These are phyloP conservation scores for Inga leiocalycina DNA, from an alignment of 306 rosid species.

Conservation along the genomic window DNA sequence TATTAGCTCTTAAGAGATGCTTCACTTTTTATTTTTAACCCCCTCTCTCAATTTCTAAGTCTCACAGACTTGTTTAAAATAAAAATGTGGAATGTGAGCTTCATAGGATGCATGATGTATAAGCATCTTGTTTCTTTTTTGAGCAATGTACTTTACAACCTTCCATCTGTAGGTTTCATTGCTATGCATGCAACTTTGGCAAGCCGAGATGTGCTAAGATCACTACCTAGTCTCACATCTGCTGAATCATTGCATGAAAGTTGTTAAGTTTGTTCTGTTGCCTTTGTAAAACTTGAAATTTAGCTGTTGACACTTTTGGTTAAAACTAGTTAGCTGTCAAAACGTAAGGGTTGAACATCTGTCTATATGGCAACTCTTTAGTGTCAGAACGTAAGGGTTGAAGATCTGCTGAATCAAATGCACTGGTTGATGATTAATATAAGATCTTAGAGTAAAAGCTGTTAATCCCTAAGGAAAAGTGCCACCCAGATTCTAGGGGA, in stretches of 20 bases:
- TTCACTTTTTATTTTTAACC: neutral
- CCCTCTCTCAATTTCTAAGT: slow-evolving; percentile 8
- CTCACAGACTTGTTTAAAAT: neutral
- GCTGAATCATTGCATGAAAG: slow-evolving; percentile 12
- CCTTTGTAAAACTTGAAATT: neutral
- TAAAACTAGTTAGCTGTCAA: neutral
- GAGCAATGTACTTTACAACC: slow-evolving; percentile 37
- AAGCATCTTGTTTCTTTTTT: slow-evolving; percentile 36
- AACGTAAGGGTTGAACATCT: too few species aligned
- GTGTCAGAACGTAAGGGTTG: too few species aligned
- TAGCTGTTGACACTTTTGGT: neutral
- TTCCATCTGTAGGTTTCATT: slow-evolving; percentile 85
- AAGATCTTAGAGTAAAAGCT: neutral
- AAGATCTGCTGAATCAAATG: neutral
- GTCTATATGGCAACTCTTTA: too few species aligned
- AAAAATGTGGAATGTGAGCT: slow-evolving; percentile 19
- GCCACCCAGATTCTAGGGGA: neutral
- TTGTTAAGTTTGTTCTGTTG: slow-evolving; percentile 28
- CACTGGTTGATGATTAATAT: neutral
- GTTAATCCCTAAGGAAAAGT: neutral
- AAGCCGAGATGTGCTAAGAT: slow-evolving; percentile 93
- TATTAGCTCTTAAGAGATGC: slow-evolving; percentile 34
- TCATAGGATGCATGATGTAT: slow-evolving; percentile 27
- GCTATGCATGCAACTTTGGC: slow-evolving; percentile 95
- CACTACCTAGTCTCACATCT: slow-evolving; percentile 27